Evolutionary conservation across 2,329 filamentous ascomycete genomes (phyloP).

Genomic region (Fusarium sp.): DNA sequence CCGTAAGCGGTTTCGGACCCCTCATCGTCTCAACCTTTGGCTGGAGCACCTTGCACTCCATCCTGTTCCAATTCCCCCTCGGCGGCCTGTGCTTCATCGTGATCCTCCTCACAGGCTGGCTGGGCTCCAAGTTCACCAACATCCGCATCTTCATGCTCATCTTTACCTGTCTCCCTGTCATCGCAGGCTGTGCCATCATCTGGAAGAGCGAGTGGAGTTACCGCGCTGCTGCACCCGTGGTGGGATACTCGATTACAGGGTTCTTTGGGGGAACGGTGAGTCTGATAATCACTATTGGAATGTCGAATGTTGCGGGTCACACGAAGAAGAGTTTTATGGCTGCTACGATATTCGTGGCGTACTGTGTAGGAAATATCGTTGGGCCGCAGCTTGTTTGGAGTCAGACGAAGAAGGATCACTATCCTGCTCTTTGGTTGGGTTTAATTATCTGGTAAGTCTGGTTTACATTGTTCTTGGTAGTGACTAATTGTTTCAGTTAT

Average conservation of each 20-base stretch:
- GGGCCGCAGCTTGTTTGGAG: conserved; percentile 76
- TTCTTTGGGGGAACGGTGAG: conserved; percentile 78
- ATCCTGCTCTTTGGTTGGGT: conserved; percentile 76
- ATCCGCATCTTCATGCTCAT: conserved; percentile 73
- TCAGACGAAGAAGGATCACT: conserved; percentile 72
- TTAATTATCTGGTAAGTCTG: conserved; percentile 64
- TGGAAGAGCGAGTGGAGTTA: conserved; percentile 74
- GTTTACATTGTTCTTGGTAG: too few species aligned
- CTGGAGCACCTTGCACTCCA: conserved; percentile 69
- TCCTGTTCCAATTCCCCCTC: conserved; percentile 79
- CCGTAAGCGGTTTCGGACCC: conserved; percentile 75
- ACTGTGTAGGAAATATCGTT: conserved; percentile 80
- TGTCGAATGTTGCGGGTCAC: conserved; percentile 76
- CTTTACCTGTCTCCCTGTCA: conserved; percentile 75
- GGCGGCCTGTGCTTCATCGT: conserved; percentile 73
- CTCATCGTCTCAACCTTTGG: conserved; percentile 78
- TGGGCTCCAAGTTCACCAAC: conserved; percentile 68
- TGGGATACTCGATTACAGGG: conserved; percentile 76
- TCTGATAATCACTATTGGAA: conserved; percentile 60
- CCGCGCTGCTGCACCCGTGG: conserved; percentile 71
- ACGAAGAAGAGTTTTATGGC: conserved; percentile 84
- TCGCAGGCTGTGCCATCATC: conserved; percentile 77
- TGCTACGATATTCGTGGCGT: conserved; percentile 77
- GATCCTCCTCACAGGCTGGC: conserved; percentile 72
- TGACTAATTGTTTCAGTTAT: conserved; percentile 57